These are phyloP conservation scores for Hypoxylon lenormandii DNA, from an alignment of 495 filamentous ascomycete species.

Conservation along the genomic window DNA sequence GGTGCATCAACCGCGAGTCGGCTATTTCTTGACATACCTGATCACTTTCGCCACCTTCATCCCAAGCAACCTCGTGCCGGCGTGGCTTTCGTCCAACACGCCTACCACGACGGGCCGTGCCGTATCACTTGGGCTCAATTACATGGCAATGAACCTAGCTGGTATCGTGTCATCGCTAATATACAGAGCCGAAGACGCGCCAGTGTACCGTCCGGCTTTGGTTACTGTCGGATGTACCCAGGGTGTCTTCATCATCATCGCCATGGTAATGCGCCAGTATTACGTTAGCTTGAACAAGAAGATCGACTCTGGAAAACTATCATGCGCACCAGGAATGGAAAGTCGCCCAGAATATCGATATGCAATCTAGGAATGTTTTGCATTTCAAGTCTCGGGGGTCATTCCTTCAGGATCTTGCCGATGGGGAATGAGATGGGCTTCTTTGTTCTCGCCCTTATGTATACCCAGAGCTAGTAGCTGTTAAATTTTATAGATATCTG, in stretches of 20 bases:
- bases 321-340: slow-evolving; percentile 15
- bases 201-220: slow-evolving; percentile 27
- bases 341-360: slow-evolving; percentile 29
- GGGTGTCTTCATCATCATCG: slow-evolving; percentile 18
- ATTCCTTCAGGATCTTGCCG: too few relatives aligned
- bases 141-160: slow-evolving; percentile 35
- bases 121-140: slow-evolving; percentile 31
- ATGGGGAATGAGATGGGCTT: too few relatives aligned
- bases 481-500: too few relatives aligned
- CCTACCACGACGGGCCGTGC: slow-evolving; percentile 26
- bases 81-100: slow-evolving; percentile 30
- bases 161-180: slow-evolving; percentile 27
- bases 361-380: slow-evolving; percentile 13
- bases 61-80: slow-evolving; percentile 28
- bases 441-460: too few relatives aligned
- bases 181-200: slow-evolving; percentile 28
- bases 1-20: slow-evolving; percentile 21
- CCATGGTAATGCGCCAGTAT: slow-evolving; percentile 24
- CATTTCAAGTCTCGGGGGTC: too few relatives aligned
- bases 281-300: slow-evolving; percentile 24
- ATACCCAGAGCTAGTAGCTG: too few relatives aligned
- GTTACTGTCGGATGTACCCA: slow-evolving; percentile 32
- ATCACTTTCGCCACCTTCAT: slow-evolving; percentile 30
- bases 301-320: slow-evolving; percentile 23
- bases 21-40: slow-evolving; percentile 39